Conservation (phyloP, 73 alveolate genomes). For the Paramecium pentaurelia region DNA sequence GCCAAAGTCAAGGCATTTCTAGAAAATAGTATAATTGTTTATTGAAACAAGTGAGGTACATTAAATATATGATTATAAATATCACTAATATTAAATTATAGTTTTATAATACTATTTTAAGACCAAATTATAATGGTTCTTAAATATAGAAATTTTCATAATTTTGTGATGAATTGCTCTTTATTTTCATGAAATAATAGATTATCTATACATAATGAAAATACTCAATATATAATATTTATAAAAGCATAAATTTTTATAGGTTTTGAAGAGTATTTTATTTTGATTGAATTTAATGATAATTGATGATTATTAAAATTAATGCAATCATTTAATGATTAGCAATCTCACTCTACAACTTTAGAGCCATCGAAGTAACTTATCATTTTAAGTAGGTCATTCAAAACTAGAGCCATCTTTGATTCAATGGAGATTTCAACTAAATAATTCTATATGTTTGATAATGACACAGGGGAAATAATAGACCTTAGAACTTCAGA, state of each 20-base stretch:
- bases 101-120: neutral
- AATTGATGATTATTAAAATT: neutral
- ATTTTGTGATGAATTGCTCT: neutral
- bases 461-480: conserved; percentile 18
- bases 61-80: neutral
- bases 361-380: neutral
- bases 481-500: neutral
- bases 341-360: neutral
- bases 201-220: neutral
- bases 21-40: neutral
- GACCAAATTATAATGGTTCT: neutral
- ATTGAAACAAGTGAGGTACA: neutral
- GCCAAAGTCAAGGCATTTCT: neutral
- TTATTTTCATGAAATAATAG: neutral
- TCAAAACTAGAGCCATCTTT: conserved; percentile 16
- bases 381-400: neutral
- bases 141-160: too few species aligned
- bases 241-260: neutral
- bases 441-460: neutral
- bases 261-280: neutral
- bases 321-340: neutral
- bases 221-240: too few species aligned
- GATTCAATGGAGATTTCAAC: neutral
- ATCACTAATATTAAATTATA: neutral
- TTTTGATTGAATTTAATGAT: neutral